Conservation (phyloP, 768 basidiomycete genomes). For the Mycena crocata region DNA sequence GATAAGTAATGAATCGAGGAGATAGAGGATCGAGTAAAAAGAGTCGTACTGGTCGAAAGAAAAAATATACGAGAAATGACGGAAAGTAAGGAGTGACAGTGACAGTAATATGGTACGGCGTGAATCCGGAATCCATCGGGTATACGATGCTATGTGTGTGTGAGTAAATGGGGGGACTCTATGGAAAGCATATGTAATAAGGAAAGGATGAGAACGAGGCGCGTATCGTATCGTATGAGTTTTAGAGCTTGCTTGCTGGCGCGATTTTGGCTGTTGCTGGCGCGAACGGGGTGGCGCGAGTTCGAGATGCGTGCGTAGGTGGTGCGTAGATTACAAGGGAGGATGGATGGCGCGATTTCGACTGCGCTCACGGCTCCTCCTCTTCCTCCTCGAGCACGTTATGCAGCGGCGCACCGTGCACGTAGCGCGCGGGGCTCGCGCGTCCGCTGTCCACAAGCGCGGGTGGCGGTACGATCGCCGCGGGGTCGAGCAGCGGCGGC, state of each 20-base stretch:
- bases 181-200: constrained; percentile 16
- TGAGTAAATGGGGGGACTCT: not conserved
- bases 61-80: not conserved
- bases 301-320: too few relatives aligned
- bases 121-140: constrained; percentile 25
- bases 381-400: constrained; percentile 90
- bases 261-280: constrained; percentile 5
- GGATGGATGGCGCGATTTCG: not conserved
- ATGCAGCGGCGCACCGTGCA: constrained; percentile 88
- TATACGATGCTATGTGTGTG: constrained; percentile 22
- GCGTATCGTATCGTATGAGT: too few relatives aligned
- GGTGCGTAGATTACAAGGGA: too few relatives aligned
- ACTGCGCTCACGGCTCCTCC: constrained; percentile 56
- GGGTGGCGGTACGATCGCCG: constrained; percentile 46
- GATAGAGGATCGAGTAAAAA: not conserved
- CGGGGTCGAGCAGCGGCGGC: constrained; percentile 42
- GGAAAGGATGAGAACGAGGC: not conserved
- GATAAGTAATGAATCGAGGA: not conserved
- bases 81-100: constrained; percentile 7
- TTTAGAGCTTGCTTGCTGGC: constrained; percentile 15
- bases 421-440: constrained; percentile 77
- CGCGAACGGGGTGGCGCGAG: not conserved
- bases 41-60: too few relatives aligned
- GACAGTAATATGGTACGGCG: not conserved
- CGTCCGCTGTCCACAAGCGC: constrained; percentile 62